Base-by-base conservation (phyloP, 306 rosid species). In the Boehmeria nivea region DNA sequence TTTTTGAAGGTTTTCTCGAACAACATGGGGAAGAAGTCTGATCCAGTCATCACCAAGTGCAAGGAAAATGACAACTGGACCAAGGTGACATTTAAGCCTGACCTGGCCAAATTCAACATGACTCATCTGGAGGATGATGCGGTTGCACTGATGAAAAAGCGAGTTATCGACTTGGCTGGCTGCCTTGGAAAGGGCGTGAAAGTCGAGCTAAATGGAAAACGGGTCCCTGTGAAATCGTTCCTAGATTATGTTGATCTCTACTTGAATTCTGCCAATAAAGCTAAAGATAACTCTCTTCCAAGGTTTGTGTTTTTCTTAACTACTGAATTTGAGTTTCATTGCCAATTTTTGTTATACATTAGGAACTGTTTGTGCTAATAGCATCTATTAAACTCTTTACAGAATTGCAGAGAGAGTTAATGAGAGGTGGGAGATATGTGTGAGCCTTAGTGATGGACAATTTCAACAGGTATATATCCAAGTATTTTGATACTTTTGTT, bases 361-460 rank as follows among this genome's bases (percentile, higher is more conserved):
- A 38, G 49, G 36, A 18, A 51, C 16, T 43, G 21, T 16, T 25
- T 18, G 15, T 63, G 37, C 65, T 79, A 24, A 68, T 51, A 33
- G 6, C 34, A 12, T 54, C 52, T 59, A n/a, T 22, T 6, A 43
- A 17, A 27, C 17, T 39, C 37, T 56, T 39, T 24, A 34, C 74
- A 91, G 99, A 78, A 70, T 70, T 53, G 79, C 81, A 21, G 67
- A 81, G 48, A 87, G 75, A 63, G 79, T 80, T 13, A 88, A 86
- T 65, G 99, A 84, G 9, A 80, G 99, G 79, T 91, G 96, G 99
- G 96, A 91, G 72, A 67, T 91, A 17, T 74, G 90, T 16, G 93
- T 75, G 60, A 87, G 93, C 70, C 69, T 87, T 44, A 87, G 96
- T 45, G 99, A 91, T 28, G 96, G 99, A 23, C 95, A 91, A 51